These are phyloP conservation scores for Cryptosporidium tyzzeri DNA, from an alignment of 169 alveolate genomes.

Conservation along the genomic window DNA sequence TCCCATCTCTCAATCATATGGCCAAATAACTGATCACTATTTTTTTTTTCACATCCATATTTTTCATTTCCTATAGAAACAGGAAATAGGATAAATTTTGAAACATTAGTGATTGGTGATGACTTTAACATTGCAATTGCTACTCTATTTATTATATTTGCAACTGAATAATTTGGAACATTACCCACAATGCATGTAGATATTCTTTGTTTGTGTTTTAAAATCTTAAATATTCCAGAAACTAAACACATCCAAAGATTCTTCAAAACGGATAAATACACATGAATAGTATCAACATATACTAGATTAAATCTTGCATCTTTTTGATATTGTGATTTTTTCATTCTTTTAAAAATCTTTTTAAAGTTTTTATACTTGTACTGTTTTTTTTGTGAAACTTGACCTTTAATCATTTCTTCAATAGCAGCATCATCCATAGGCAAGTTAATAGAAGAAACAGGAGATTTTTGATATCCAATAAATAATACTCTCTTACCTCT, in stretches of 20 bases:
- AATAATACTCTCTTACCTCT: constrained; percentile 60
- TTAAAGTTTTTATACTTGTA: constrained; percentile 31
- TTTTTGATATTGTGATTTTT: constrained; percentile 54
- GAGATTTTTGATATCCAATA: constrained; percentile 55
- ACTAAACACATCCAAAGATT: constrained; percentile 71
- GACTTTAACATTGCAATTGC: constrained; percentile 71
- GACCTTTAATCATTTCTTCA: constrained; percentile 42
- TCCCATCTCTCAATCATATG: constrained; percentile 75
- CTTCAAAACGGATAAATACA: constrained; percentile 37
- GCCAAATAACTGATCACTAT: constrained; percentile 55
- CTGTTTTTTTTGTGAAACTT: constrained; percentile 58
- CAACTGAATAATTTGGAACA: constrained; percentile 66
- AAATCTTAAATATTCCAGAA: constrained; percentile 58
- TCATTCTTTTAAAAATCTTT: constrained; percentile 55
- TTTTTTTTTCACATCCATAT: constrained; percentile 49
- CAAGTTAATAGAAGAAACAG: constrained; percentile 26
- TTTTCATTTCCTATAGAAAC: constrained; percentile 68
- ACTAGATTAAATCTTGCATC: constrained; percentile 46
- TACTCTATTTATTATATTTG: constrained; percentile 42
- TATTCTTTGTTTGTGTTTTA: constrained; percentile 32
- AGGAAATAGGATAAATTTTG: constrained; percentile 56
- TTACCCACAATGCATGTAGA: constrained; percentile 61
- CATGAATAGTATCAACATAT: constrained; percentile 16
- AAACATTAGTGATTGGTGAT: constrained; percentile 49
- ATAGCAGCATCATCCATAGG: constrained; percentile 54